These are phyloP conservation scores for Claviceps sp. DNA, from an alignment of 2,329 filamentous ascomycete genomes.

Conservation along the genomic window DNA sequence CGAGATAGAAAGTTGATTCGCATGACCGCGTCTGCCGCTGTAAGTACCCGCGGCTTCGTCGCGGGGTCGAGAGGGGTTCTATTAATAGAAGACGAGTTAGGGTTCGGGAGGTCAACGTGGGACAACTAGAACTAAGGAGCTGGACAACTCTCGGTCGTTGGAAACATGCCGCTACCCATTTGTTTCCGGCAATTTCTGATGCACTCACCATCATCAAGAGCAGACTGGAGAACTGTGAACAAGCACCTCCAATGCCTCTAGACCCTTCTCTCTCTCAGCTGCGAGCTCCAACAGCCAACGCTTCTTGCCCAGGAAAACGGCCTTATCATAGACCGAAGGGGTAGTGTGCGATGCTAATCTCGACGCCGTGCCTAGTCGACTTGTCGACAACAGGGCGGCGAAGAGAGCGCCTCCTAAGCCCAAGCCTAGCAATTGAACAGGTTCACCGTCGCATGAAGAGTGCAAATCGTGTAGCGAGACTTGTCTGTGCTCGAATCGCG, in stretches of 20 bases:
- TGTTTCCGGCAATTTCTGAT: background rate
- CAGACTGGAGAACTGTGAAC: conserved; percentile 22
- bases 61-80: conserved; percentile 47
- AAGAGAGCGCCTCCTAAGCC: conserved; percentile 20
- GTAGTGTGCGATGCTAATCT: conserved; percentile 13
- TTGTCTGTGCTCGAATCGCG: conserved; percentile 1
- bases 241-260: conserved; percentile 18
- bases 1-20: conserved; percentile 53
- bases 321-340: conserved; percentile 17
- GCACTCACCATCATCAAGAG: conserved; percentile 37
- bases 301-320: background rate
- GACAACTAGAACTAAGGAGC: background rate
- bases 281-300: conserved; percentile 13
- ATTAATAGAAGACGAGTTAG: background rate
- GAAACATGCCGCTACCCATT: background rate
- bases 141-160: background rate
- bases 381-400: conserved; percentile 13
- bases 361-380: conserved; percentile 10
- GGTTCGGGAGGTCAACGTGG: background rate
- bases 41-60: conserved; percentile 43
- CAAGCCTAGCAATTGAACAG: conserved; percentile 11
- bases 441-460: conserved; percentile 20
- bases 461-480: background rate
- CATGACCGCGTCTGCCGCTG: conserved; percentile 44
- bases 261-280: conserved; percentile 12